These are phyloP conservation scores for Golubevia pallescens DNA, from an alignment of 1,284 basidiomycete genomes.

Conservation along the genomic window DNA sequence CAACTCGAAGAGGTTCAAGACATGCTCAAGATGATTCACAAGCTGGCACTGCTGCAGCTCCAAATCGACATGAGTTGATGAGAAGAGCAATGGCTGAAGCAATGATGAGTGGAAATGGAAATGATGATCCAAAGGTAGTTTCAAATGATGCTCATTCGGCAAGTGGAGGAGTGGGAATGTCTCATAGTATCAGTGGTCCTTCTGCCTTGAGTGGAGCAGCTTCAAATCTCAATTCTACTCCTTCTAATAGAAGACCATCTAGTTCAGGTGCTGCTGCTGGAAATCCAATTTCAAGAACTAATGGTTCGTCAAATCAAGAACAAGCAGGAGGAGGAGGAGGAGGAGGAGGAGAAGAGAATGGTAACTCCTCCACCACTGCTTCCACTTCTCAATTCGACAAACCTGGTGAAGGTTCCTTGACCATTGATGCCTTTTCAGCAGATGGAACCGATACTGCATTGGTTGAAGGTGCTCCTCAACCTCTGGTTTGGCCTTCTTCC, in stretches of 20 bases:
- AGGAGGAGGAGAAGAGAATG: background rate
- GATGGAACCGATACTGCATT: slow-evolving; percentile 11
- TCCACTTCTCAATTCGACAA: slow-evolving; percentile 5
- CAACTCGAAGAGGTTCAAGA: background rate
- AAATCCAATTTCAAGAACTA: background rate
- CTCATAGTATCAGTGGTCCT: slow-evolving; percentile 1
- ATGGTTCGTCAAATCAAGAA: slow-evolving; percentile 2
- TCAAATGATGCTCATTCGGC: slow-evolving; percentile 24
- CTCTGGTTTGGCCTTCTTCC: background rate
- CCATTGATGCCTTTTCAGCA: slow-evolving; percentile 24
- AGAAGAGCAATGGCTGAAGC: slow-evolving; percentile 49
- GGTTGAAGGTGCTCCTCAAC: slow-evolving; percentile 11
- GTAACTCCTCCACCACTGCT: background rate
- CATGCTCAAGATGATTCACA: background rate
- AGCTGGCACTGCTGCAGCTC: slow-evolving; percentile 19
- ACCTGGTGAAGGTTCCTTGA: slow-evolving; percentile 41
- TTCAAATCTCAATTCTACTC: background rate
- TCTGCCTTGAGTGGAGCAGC: background rate
- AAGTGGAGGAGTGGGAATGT: slow-evolving; percentile 21
- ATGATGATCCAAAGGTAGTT: slow-evolving; percentile 29
- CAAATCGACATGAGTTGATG: slow-evolving; percentile 51
- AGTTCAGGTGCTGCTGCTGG: slow-evolving; percentile 12
- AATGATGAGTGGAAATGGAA: slow-evolving; percentile 18
- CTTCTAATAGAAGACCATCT: background rate
- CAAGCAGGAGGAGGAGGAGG: background rate